A percentile compares a stretch with the other conserved stretches of the same genome.
phyloP scores from a whole-genome alignment of 108 stramenopile species.

The Nitzschia putrida region DNA sequence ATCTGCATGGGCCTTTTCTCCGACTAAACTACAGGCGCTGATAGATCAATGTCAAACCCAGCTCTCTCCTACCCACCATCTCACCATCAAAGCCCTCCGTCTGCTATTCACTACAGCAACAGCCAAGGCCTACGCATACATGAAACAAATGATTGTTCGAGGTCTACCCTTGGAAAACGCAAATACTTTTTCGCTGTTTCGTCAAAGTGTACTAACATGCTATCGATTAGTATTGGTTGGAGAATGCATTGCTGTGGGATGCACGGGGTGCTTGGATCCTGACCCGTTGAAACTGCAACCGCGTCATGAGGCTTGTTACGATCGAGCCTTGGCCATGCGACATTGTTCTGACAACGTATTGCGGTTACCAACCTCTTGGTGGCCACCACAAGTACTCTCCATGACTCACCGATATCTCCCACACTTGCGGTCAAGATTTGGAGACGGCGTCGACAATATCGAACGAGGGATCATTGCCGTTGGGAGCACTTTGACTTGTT shows the following conservation, averaged over 20 bases:
- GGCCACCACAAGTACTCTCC: slow-evolving; percentile 9
- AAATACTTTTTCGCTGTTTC: neutral
- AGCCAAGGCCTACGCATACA: slow-evolving; percentile 21
- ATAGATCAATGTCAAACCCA: slow-evolving; percentile 21
- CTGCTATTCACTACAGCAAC: slow-evolving; percentile 22
- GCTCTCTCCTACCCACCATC: slow-evolving; percentile 30
- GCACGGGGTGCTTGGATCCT: slow-evolving; percentile 17
- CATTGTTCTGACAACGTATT: slow-evolving; percentile 23
- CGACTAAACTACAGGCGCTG: slow-evolving; percentile 14
- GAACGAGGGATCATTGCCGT: neutral
- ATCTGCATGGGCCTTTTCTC: neutral
- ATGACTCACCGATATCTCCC: slow-evolving; percentile 25
- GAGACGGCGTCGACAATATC: slow-evolving; percentile 1
- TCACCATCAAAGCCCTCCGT: slow-evolving; percentile 35
- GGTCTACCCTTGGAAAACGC: slow-evolving; percentile 1
- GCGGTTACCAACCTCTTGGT: slow-evolving; percentile 13
- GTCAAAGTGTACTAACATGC: slow-evolving; percentile 14
- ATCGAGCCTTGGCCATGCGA: slow-evolving; percentile 20
- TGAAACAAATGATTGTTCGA: slow-evolving; percentile 19
- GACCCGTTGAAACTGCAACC: neutral
- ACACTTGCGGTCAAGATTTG: slow-evolving; percentile 9
- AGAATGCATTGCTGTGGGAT: slow-evolving; percentile 29
- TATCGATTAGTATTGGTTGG: slow-evolving; percentile 16
- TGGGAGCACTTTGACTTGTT: neutral
- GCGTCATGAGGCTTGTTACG: slow-evolving; percentile 15